These are phyloP conservation scores for Nyssa sinensis DNA, from an alignment of 148 eudicot genomes.

Conservation along the genomic window DNA sequence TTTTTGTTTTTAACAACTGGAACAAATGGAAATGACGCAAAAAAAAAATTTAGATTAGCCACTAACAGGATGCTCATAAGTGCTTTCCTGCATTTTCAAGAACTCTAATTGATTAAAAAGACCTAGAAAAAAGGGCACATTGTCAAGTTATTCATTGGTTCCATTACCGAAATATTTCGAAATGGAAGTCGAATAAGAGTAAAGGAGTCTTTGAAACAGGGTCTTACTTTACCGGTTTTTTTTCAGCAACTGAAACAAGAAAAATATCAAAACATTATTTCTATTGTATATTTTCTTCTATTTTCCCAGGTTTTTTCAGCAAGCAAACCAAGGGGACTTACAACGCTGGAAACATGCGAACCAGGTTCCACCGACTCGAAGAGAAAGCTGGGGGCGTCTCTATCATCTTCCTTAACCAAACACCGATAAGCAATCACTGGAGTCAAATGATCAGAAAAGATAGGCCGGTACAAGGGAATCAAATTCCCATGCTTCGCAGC, in stretches of 20 bases:
- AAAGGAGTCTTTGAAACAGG: too few species aligned
- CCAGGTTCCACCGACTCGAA: conserved; percentile 95
- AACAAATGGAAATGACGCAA: too few species aligned
- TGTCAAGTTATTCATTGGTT: too few species aligned
- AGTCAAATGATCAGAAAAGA: conserved; percentile 94
- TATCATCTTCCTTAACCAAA: conserved; percentile 85
- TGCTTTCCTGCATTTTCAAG: too few species aligned
- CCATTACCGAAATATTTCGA: too few species aligned
- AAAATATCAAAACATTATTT: too few species aligned
- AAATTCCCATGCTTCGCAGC: conserved; percentile 86
- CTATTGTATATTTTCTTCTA: background rate
- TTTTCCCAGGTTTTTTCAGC: background rate
- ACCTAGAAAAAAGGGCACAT: too few species aligned
- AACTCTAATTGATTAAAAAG: too few species aligned
- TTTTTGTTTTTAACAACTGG: too few species aligned
- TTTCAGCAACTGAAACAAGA: background rate
- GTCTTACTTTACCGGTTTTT: background rate
- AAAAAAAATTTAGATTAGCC: too few species aligned
- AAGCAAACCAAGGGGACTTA: conserved; percentile 27
- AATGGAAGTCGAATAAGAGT: too few species aligned
- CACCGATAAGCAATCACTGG: conserved; percentile 97
- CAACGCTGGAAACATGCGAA: conserved; percentile 57
- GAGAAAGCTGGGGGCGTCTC: conserved; percentile 95
- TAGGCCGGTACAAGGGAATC: conserved; percentile 67
- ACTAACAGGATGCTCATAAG: too few species aligned